phyloP scores from a whole-genome alignment of 2,329 filamentous ascomycete species.

The Alternaria sp. region DNA sequence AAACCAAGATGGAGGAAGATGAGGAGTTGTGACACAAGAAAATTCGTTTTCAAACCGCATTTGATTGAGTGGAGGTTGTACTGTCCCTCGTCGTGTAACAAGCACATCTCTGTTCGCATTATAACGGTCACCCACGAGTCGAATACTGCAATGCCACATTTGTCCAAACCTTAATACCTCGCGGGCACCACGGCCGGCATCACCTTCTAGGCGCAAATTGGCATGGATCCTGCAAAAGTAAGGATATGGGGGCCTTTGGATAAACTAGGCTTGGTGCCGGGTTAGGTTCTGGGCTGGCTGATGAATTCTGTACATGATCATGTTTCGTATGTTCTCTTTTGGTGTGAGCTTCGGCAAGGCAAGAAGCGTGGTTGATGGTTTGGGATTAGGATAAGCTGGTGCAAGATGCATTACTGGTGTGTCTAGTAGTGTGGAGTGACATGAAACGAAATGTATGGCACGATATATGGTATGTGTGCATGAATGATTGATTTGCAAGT shows the following conservation, averaged over 20 bases:
- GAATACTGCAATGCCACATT: not conserved
- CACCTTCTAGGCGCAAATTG: not conserved
- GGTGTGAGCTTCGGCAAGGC: slow-evolving; percentile 1
- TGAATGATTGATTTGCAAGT: not conserved
- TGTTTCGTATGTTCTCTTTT: slow-evolving; percentile 4
- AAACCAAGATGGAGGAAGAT: slow-evolving; percentile 53
- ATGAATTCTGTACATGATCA: slow-evolving; percentile 4
- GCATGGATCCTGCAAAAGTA: not conserved
- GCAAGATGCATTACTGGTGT: not conserved
- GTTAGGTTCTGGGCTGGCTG: not conserved
- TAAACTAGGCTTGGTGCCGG: not conserved
- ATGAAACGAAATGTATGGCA: slow-evolving; percentile 1
- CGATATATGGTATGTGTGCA: not conserved
- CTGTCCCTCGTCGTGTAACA: not conserved
- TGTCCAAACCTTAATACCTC: not conserved
- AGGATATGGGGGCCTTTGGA: not conserved
- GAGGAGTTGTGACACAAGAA: slow-evolving; percentile 55
- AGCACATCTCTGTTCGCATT: slow-evolving; percentile 3
- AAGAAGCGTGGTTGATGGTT: not conserved
- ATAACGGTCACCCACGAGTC: not conserved
- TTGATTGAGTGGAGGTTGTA: slow-evolving; percentile 19
- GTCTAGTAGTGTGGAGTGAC: not conserved
- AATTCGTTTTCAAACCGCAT: slow-evolving; percentile 31
- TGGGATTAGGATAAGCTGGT: not conserved
- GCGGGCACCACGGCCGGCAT: not conserved